phyloP scores from a whole-genome alignment of 805 yeast species.

The Pichia occidentalis region DNA sequence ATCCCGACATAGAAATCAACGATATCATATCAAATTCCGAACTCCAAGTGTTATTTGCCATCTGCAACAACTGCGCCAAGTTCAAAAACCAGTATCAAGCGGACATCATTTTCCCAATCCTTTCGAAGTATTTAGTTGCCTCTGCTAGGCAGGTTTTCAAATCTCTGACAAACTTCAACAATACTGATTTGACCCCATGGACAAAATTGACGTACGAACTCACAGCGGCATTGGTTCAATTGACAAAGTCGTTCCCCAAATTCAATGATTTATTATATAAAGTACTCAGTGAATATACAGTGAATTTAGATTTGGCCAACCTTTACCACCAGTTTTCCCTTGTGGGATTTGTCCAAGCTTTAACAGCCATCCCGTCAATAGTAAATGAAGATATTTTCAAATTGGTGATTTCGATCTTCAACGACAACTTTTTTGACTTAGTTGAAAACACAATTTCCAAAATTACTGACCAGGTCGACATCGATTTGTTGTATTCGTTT shows the following conservation, averaged over 20 bases:
- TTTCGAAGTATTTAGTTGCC: slow-evolving; percentile 41
- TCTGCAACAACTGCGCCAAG: slow-evolving; percentile 40
- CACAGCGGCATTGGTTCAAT: slow-evolving; percentile 26
- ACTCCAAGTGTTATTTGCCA: slow-evolving; percentile 49
- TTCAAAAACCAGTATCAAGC: slow-evolving; percentile 37
- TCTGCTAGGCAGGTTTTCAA: slow-evolving; percentile 39
- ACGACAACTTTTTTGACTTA: slow-evolving; percentile 23
- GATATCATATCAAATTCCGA: slow-evolving; percentile 21
- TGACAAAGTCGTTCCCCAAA: slow-evolving; percentile 21
- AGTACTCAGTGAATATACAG: slow-evolving; percentile 11
- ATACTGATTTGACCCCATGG: slow-evolving; percentile 35
- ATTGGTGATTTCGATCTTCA: slow-evolving; percentile 20
- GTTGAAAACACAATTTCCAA: slow-evolving; percentile 19
- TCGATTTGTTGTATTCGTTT: slow-evolving; percentile 23
- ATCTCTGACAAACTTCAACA: slow-evolving; percentile 22
- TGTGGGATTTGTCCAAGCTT: slow-evolving; percentile 27
- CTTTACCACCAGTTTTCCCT: slow-evolving; percentile 22
- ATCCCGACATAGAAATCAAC: background rate
- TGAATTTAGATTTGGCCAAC: slow-evolving; percentile 1
- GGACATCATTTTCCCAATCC: slow-evolving; percentile 35
- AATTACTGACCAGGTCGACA: slow-evolving; percentile 17
- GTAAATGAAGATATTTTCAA: slow-evolving; percentile 18
- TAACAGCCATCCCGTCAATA: slow-evolving; percentile 21
- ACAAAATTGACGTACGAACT: slow-evolving; percentile 33
- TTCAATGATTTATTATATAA: slow-evolving; percentile 12